Base-by-base conservation (phyloP, 202 grass and related monocot species). In the Brachypodium distachyon region DNA sequence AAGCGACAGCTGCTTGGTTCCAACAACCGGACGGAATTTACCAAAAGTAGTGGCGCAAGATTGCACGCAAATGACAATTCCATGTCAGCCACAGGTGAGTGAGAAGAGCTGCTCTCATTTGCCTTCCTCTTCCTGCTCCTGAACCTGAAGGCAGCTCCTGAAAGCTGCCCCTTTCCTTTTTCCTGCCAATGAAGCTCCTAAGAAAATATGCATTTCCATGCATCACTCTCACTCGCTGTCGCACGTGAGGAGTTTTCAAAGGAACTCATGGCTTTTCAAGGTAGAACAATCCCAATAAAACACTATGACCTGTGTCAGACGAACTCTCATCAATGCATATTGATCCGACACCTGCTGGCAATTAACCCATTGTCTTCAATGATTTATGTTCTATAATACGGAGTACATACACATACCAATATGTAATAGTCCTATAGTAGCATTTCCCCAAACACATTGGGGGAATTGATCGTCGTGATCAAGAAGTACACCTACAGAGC, bases 391-490 rank as follows among this genome's bases (percentile, higher is more conserved):
- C n/a, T 69, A 22, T 34, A 52, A 13, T 37, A 39, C n/a, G n/a
- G n/a, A n/a, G n/a, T n/a, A n/a, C n/a, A n/a, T n/a, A n/a, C n/a
- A n/a, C n/a, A n/a, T n/a, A n/a, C n/a, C n/a, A n/a, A n/a, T n/a
- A n/a, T n/a, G n/a, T n/a, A n/a, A n/a, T n/a, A n/a, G n/a, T n/a
- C n/a, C n/a, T 41, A 66, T 26, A n/a, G 3, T 17, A 67, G n/a
- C 47, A 68, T 29, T 13, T 70, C 48, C 65, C 78, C 37, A 49
- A 18, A 23, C n/a, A 72, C n/a, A 72, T 8, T 10, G 46, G 41
- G 37, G 29, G 47, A 31, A 72, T 25, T 77, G 37, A 77, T 82
- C 84, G 40, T 70, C 72, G 9, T 70, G 64, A 41, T 80, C 76
- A 19, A 25, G 31, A 65, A 59, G 62, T 77, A 63, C 17, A 32